These are phyloP conservation scores for Typha latifolia DNA, from an alignment of 176 grass and related monocot genomes.

Conservation along the genomic window DNA sequence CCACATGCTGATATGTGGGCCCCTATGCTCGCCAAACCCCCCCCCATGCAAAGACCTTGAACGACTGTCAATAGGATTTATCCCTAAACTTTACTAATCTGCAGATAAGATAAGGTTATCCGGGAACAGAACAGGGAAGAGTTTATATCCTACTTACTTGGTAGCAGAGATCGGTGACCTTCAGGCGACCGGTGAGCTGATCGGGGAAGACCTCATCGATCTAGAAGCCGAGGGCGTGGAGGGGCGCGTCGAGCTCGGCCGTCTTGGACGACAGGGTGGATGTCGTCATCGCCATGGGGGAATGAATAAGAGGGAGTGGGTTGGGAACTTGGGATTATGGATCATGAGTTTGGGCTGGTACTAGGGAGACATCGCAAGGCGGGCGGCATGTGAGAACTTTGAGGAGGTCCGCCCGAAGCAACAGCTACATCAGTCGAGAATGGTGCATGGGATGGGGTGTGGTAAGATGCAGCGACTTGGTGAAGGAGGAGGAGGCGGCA, in stretches of 20 bases:
- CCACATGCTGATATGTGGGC: conserved; percentile 75
- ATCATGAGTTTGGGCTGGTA: neutral
- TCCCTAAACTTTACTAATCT: neutral
- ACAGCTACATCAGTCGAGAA: neutral
- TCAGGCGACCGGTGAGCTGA: conserved; percentile 44
- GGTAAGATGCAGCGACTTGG: too few species aligned
- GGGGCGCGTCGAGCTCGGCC: conserved; percentile 39
- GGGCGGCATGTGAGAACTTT: neutral
- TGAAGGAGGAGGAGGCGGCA: too few species aligned
- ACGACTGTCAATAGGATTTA: conserved; percentile 28
- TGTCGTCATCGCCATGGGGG: neutral
- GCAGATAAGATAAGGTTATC: neutral
- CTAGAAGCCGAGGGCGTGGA: conserved; percentile 61
- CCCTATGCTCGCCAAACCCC: conserved; percentile 73
- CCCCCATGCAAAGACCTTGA: conserved; percentile 95
- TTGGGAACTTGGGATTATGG: neutral
- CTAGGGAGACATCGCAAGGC: neutral
- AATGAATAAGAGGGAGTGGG: neutral
- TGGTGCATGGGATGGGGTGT: conserved; percentile 27
- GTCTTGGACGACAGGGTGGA: neutral
- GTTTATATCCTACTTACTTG: conserved; percentile 27
- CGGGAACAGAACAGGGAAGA: neutral
- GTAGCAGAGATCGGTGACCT: conserved; percentile 53
- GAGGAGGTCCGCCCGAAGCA: neutral
- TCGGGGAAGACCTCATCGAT: conserved; percentile 45